Evolutionary conservation across 257 asterid species (phyloP).

Genomic region (Penstemon barbatus): DNA sequence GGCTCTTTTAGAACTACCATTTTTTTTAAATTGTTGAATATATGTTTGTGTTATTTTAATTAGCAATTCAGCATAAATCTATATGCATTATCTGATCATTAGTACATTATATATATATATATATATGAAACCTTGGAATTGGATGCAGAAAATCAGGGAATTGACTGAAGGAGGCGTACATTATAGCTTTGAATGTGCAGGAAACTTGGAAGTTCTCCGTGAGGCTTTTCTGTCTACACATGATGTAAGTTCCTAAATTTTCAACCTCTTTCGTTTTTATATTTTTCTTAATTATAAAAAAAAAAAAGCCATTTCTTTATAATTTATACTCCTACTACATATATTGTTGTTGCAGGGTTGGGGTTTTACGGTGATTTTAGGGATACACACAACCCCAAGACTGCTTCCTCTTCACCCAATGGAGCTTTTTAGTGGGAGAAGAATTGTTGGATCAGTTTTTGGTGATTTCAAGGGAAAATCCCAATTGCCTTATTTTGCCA

Average conservation of each 20-base stretch:
- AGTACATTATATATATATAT: too few relatives aligned
- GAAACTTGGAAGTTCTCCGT: constrained; percentile 79
- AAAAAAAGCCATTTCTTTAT: not conserved
- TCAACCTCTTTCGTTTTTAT: not conserved
- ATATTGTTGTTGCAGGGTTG: constrained; percentile 61
- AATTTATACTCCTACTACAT: too few relatives aligned
- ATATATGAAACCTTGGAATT: not conserved
- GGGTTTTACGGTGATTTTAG: constrained; percentile 77
- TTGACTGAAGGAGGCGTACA: constrained; percentile 82
- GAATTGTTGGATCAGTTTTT: constrained; percentile 71
- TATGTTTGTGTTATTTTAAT: too few relatives aligned
- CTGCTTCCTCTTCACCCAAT: constrained; percentile 86
- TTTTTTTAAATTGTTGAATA: too few relatives aligned
- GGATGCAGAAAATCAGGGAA: constrained; percentile 72
- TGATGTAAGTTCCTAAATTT: constrained; percentile 45
- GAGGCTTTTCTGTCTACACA: constrained; percentile 91
- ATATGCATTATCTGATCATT: too few relatives aligned
- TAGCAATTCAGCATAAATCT: too few relatives aligned
- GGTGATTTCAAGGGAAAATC: constrained; percentile 93
- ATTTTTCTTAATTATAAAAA: not conserved
- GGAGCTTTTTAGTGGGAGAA: constrained; percentile 84
- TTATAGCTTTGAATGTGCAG: constrained; percentile 88
- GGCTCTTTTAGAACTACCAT: too few relatives aligned
- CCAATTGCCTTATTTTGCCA: constrained; percentile 69
- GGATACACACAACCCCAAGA: constrained; percentile 73